Evolutionary conservation across 768 basidiomycete genomes (phyloP).

Genomic region (Rhizopogon vinicolor): DNA sequence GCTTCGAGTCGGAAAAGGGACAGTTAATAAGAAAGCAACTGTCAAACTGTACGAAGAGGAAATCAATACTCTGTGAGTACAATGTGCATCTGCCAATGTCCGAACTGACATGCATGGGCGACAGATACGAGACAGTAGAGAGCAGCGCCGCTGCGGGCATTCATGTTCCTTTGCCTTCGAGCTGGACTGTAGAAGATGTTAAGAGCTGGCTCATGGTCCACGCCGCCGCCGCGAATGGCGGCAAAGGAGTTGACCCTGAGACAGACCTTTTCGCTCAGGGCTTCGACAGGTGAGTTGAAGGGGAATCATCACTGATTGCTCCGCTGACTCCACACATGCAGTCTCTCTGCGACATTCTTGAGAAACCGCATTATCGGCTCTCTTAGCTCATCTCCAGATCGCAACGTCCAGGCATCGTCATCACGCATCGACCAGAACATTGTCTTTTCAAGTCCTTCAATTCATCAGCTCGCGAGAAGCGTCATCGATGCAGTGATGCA

Average conservation of each 20-base stretch:
- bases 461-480: no score
- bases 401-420: neutral
- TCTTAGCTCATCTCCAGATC: neutral
- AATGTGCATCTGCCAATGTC: neutral
- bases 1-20: conserved; percentile 42
- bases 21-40: conserved; percentile 37
- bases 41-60: conserved; percentile 38
- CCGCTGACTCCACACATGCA: neutral
- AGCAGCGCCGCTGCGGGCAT: conserved; percentile 14
- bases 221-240: conserved; percentile 8
- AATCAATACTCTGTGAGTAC: conserved; percentile 39
- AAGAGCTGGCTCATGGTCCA: conserved; percentile 25
- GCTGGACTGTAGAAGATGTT: conserved; percentile 18
- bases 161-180: conserved; percentile 14
- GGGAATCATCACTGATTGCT: no score
- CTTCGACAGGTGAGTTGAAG: conserved; percentile 28
- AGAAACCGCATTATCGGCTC: neutral
- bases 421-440: neutral
- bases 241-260: conserved; percentile 1
- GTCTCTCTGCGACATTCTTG: neutral
- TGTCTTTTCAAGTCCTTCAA: neutral
- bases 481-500: no score
- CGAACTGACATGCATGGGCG: neutral
- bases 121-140: conserved; percentile 29
- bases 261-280: conserved; percentile 30